Evolutionary conservation across 345 rosid species (phyloP).

Genomic region (Eucalyptus cloeziana): DNA sequence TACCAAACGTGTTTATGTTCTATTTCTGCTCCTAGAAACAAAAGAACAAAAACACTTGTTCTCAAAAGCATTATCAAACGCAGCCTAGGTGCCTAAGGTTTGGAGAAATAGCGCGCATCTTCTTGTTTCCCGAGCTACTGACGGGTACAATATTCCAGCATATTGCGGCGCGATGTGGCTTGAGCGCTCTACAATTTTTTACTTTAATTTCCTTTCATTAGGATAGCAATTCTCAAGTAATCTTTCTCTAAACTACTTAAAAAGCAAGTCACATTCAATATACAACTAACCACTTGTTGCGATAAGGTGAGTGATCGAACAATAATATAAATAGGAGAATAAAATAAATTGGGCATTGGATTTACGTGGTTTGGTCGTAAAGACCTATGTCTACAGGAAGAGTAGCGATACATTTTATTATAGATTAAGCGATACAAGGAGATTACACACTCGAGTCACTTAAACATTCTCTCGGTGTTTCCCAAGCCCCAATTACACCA

Average conservation of each 20-base stretch:
- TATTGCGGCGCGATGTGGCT: neutral
- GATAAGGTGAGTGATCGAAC: too few species aligned
- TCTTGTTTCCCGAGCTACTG: neutral
- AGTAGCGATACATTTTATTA: too few species aligned
- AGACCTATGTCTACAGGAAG: too few species aligned
- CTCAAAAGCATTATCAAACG: too few species aligned
- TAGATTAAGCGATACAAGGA: too few species aligned
- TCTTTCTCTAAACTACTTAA: neutral
- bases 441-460: too few species aligned
- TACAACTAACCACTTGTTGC: neutral
- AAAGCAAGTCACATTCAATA: neutral
- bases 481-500: too few species aligned
- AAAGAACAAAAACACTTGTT: too few species aligned
- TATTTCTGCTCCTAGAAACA: fast-evolving
- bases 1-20: fast-evolving
- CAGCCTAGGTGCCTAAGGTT: neutral
- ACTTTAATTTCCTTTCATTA: neutral
- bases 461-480: too few species aligned
- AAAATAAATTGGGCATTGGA: too few species aligned
- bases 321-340: too few species aligned
- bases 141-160: neutral
- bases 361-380: too few species aligned
- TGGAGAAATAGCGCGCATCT: neutral
- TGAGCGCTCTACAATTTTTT: neutral
- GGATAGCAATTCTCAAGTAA: neutral